These are phyloP conservation scores for Fusarium cicatricum DNA, from an alignment of 2,329 filamentous ascomycete genomes.

Conservation along the genomic window DNA sequence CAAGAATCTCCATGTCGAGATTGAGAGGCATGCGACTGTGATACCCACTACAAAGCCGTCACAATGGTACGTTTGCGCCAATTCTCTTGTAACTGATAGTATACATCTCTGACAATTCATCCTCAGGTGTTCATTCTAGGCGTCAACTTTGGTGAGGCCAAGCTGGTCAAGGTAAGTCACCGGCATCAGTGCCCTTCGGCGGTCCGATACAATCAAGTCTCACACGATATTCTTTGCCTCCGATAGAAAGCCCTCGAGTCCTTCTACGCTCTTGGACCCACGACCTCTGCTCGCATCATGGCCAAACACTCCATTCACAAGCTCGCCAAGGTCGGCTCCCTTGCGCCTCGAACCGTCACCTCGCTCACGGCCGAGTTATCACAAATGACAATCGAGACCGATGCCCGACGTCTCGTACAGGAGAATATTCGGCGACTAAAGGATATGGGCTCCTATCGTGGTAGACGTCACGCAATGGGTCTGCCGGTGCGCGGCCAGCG, in stretches of 20 bases:
- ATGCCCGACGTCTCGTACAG: conserved; percentile 77
- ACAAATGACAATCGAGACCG: conserved; percentile 93
- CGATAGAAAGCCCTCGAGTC: conserved; percentile 75
- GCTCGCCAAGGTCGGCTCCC: conserved; percentile 76
- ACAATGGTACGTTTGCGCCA: conserved; percentile 34
- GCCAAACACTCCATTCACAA: conserved; percentile 90
- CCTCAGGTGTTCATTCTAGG: conserved; percentile 83
- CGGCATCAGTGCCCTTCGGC: conserved; percentile 1
- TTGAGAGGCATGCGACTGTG: conserved; percentile 35
- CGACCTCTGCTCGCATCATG: conserved; percentile 76
- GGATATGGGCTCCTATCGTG: conserved; percentile 90
- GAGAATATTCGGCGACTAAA: conserved; percentile 88
- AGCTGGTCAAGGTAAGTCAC: conserved; percentile 78
- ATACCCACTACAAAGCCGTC: conserved; percentile 31
- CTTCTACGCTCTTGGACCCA: conserved; percentile 86
- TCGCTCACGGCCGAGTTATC: conserved; percentile 86
- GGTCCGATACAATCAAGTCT: conserved; percentile 8
- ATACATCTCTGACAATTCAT: background rate
- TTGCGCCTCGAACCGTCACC: conserved; percentile 79
- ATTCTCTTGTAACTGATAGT: background rate
- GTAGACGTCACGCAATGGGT: conserved; percentile 89
- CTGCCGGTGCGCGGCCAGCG: conserved; percentile 90
- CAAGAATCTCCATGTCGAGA: conserved; percentile 15
- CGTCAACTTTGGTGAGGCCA: conserved; percentile 83
- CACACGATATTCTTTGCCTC: conserved; percentile 9